Base-by-base conservation (phyloP, 2,329 filamentous ascomycete species). In the Bipolaris sorokiniana region DNA sequence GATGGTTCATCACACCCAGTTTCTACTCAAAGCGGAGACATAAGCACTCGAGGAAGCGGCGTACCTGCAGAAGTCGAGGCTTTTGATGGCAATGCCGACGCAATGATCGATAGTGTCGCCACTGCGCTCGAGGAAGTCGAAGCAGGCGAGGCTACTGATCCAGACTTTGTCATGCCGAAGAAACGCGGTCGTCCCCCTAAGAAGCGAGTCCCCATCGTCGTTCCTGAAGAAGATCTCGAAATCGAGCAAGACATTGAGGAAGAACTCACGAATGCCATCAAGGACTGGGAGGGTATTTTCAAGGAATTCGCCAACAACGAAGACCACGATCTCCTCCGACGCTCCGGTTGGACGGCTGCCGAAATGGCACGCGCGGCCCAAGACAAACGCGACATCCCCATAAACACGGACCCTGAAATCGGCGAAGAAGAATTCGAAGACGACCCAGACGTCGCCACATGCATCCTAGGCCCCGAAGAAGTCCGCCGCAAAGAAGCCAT, bases 401-500 rank as follows among this genome's bases (percentile, higher is more conserved):
- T 73, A 20, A 67, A 60, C 28, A 61, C 48, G 3, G 64, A 65
- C 2, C 82, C 84, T 6, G 86, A 90, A 51, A 88, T 96, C 18
- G 86, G 84, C 48, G 90, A 90, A 55, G 85, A 90, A 55, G 93
- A 97, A 71, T 97, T 98, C 69, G 90, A 88, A 36, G 88, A 96
- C 66, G 95, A 99, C 61, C 89, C 88, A 0, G 95, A 99, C 75
- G 92, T 99, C 5, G 80, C 84, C 57, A 90, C 90, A 67, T 97
- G 93, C 70, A 77, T 92, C 34, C 82, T 98, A 5, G 85, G 84
- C 0, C 84, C 88, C 1, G 85, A 86, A 3, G 93, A 98, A 77
- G 86, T 88, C 2, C 85, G 85, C 33, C 86, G 92, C 71, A 98
- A 97, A 75, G 93, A 97, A 75, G 87, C 88, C 58, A 90, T 98